A percentile compares a stretch with the other conserved stretches of the same genome.
Evolutionary conservation across 73 alveolate species (phyloP).

Genomic region (Tetrahymena borealis): DNA sequence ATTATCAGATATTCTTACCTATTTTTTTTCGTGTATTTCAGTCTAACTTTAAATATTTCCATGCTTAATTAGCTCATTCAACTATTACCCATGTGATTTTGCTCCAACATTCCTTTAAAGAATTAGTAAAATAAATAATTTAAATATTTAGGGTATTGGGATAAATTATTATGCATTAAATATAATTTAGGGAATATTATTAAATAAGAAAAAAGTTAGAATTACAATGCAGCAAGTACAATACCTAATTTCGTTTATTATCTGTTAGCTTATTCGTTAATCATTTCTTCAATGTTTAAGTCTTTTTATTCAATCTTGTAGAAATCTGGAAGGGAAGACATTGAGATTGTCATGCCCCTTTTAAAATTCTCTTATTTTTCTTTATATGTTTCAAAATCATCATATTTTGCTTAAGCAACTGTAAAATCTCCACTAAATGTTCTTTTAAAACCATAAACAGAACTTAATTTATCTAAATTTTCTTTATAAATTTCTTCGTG

Average conservation of each 20-base stretch:
- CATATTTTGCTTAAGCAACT: not conserved
- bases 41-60: not conserved
- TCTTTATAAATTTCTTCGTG: not conserved
- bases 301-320: not conserved
- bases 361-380: not conserved
- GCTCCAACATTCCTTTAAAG: not conserved
- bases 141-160: too few species aligned
- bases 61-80: not conserved
- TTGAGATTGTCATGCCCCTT: not conserved
- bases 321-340: not conserved
- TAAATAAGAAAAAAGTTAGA: not conserved
- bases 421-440: not conserved
- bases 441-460: not conserved
- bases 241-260: not conserved
- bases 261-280: not conserved
- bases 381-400: not conserved
- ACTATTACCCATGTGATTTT: not conserved
- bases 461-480: not conserved
- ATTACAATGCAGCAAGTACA: not conserved
- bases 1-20: too few species aligned
- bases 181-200: too few species aligned
- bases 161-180: too few species aligned
- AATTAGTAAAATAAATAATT: not conserved
- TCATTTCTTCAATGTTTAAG: not conserved
- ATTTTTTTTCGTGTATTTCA: too few species aligned